Percentiles rank a stretch among this genome's conserved stretches.
These are phyloP conservation scores for Pilasporangium apinafurcum DNA, from an alignment of 352 stramenopile genomes.

Conservation along the genomic window DNA sequence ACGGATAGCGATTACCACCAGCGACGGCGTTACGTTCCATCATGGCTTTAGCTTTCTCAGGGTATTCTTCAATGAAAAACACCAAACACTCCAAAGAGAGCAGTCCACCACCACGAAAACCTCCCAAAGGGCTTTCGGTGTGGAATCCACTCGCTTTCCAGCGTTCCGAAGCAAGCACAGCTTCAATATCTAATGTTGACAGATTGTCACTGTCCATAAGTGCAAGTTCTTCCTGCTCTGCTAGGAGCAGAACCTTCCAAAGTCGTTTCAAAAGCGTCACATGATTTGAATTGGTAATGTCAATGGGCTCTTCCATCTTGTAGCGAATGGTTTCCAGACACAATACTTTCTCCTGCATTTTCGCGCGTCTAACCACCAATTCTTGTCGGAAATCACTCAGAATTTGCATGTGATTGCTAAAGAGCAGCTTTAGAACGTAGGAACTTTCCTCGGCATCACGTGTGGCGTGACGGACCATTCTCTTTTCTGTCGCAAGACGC, in stretches of 20 bases:
- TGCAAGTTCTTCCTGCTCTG: slow-evolving; percentile 14
- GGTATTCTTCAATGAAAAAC: slow-evolving; percentile 75
- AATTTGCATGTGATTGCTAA: slow-evolving; percentile 48
- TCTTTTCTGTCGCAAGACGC: slow-evolving; percentile 23
- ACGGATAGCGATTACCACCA: slow-evolving; percentile 74
- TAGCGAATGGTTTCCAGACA: slow-evolving; percentile 61
- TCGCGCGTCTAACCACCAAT: slow-evolving; percentile 27
- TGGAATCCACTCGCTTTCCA: slow-evolving; percentile 76
- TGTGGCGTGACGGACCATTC: slow-evolving; percentile 40
- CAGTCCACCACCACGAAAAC: slow-evolving; percentile 69
- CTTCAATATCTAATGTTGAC: slow-evolving; percentile 28
- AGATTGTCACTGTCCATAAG: slow-evolving; percentile 9
- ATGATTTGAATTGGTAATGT: slow-evolving; percentile 41
- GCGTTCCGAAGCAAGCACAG: slow-evolving; percentile 49
- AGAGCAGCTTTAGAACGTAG: slow-evolving; percentile 55
- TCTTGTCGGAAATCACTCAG: slow-evolving; percentile 59
- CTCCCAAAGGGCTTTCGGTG: slow-evolving; percentile 69
- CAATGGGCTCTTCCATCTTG: slow-evolving; percentile 64
- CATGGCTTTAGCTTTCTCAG: slow-evolving; percentile 67
- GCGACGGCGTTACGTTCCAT: slow-evolving; percentile 67
- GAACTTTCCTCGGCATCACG: slow-evolving; percentile 63
- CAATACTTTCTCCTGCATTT: slow-evolving; percentile 60
- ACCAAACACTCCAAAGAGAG: slow-evolving; percentile 68
- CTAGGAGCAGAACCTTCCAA: slow-evolving; percentile 47
- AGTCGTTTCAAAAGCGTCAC: slow-evolving; percentile 59